Base-by-base conservation (phyloP, 106 monocot genomes). In the Posidonia australis region DNA sequence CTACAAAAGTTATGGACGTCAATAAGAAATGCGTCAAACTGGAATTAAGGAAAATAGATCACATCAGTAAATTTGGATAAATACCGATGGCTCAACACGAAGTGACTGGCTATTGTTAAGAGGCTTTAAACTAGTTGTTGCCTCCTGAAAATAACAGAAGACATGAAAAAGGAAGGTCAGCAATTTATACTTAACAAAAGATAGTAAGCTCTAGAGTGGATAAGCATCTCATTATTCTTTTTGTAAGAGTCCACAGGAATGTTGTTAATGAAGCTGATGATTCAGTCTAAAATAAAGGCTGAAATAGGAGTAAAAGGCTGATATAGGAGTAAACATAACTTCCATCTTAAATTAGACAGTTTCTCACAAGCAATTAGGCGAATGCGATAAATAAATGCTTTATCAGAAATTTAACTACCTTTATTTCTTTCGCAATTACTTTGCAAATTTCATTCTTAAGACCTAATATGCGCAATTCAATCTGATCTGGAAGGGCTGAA, bases 401-500 rank as follows among this genome's bases (percentile, higher is more conserved):
- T 36, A 36, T 36, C 32, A 24, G 36, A 36, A 36, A 72, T 26
- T 5, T 43, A 10, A 10, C 24, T 63, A 98, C 96, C 87, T 82
- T 80, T 58, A 73, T 80, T 54, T 87, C 80, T 70, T 79, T 78
- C 23, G 69, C 52, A 28, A 91, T 76, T 20, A 66, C 31, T 52
- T 55, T 63, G 55, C 63, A 71, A 51, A 87, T 58, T 72, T 87
- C 77, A 56, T 44, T 22, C 32, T 79, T 82, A 44, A 87, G 58
- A 71, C 74, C 75, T 1, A 53, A 46, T 43, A 98, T 63, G 27
- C 65, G 67, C 67, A 80, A 64, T 72, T 84, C 70, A 53, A 90
- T 79, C 67, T 77, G 66, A 60, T 80, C 62, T 46, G 82, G 84
- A 29, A 90, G 72, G 12, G 63, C 46, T 61, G 87, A 77, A 61